Evolutionary conservation across 306 rosid genomes (phyloP).

Genomic region (Medicago lupulina): DNA sequence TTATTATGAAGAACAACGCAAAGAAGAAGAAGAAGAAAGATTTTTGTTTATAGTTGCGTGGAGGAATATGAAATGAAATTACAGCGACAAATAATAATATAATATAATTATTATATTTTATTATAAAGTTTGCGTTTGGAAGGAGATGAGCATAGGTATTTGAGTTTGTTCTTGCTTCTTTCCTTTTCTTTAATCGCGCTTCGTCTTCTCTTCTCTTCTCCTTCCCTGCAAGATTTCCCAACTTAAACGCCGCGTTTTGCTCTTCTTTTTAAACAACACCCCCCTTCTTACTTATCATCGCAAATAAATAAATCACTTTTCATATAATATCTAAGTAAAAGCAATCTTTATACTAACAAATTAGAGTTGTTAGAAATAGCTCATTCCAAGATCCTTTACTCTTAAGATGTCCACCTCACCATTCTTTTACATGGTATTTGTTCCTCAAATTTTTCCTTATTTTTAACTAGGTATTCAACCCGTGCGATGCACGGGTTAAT

Average conservation of each 20-base stretch:
- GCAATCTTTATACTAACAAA: too few relatives aligned
- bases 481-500: too few relatives aligned
- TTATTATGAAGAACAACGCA: not conserved
- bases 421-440: too few relatives aligned
- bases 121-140: constrained; percentile 19
- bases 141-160: not conserved
- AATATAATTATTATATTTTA: not conserved
- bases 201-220: constrained; percentile 5
- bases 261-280: not conserved
- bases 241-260: not conserved
- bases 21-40: not conserved
- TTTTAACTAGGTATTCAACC: too few relatives aligned
- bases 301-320: too few relatives aligned
- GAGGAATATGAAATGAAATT: constrained; percentile 47
- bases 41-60: constrained; percentile 51
- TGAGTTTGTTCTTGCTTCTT: not conserved
- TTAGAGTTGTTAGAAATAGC: too few relatives aligned
- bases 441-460: too few relatives aligned
- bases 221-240: not conserved
- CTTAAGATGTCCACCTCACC: too few relatives aligned
- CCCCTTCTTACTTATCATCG: too few relatives aligned
- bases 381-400: too few relatives aligned
- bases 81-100: not conserved
- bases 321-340: too few relatives aligned
- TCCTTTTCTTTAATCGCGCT: not conserved